Evolutionary conservation across 768 basidiomycete species (phyloP), one percentile per base, ranked within the genome.

Genomic region (Phanerodontia chrysosporium): DNA sequence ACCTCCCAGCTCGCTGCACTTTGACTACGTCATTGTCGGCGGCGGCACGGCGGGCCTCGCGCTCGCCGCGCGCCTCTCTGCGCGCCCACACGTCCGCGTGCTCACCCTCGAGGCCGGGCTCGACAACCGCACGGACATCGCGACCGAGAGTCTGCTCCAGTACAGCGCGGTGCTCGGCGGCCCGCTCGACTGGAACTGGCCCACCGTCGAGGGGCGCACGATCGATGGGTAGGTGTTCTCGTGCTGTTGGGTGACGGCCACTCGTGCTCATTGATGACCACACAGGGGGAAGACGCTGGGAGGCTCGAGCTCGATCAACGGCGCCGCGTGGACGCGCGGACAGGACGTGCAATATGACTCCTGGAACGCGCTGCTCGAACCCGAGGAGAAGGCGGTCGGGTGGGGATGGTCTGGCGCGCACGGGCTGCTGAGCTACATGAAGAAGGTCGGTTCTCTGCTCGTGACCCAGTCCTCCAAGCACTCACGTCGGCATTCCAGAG

Each of bases 31-130:
- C 53, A 65, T 73, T 57, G 67, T 71, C 13, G 83, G 83, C 8
- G 80, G 74, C 12, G 74, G 74, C 1, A 64, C 80, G 12, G 73
- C 80, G 1, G 83, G 81, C 18, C 73, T 74, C 14, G 79, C 80
- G 3, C 77, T 84, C 39, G 79, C 83, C 29, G 28, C 29, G 29
- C 51, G 81, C 12, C 72, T 83, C 12, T 69, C 80, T 0, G 80
- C 83, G 64, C 72, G 82, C 55, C 62, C 76, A 3, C 59, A 65
- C 0, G 68, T 76, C 44, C 74, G 75, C 10, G 75, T 84, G 0
- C 72, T 83, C 3, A 67, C 83, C 58, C 73, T 84, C 46, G 83
- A 84, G 66, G 82, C 77, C 2, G 83, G 83, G 0, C 72, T 67
- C 7, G 81, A 82, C 61, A 69, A 80, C 61, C 73, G 80, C 24